A percentile compares a stretch with the other conserved stretches of the same genome.
These are phyloP conservation scores for Aquilaria agallochum DNA, from an alignment of 441 rosid species.

Conservation along the genomic window DNA sequence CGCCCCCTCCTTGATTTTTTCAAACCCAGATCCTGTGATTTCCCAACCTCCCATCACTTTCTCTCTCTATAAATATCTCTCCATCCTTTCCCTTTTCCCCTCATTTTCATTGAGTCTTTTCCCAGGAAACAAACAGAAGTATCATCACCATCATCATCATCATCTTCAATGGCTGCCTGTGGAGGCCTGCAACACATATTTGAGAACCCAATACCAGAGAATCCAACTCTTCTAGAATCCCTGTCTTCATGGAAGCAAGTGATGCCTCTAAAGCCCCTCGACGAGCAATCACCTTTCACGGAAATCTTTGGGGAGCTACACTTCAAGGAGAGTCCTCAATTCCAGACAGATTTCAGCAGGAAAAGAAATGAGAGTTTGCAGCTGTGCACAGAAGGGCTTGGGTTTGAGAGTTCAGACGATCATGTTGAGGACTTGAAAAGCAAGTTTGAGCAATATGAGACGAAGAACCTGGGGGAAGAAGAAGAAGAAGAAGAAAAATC, in stretches of 20 bases:
- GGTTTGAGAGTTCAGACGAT: constrained; percentile 77
- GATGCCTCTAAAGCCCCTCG: constrained; percentile 25
- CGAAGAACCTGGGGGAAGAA: constrained; percentile 21
- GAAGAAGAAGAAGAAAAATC: constrained; percentile 19
- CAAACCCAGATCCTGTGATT: constrained; percentile 30
- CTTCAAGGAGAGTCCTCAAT: constrained; percentile 44
- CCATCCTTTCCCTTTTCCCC: constrained; percentile 14
- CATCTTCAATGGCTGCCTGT: constrained; percentile 56
- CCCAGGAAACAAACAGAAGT: not conserved
- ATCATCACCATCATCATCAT: constrained; percentile 10
- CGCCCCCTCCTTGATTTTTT: constrained; percentile 30
- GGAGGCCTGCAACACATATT: constrained; percentile 69
- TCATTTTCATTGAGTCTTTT: not conserved
- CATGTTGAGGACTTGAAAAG: constrained; percentile 41
- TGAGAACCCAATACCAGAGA: constrained; percentile 51
- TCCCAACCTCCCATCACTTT: not conserved
- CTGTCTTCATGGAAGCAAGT: constrained; percentile 61
- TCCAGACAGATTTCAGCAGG: too few relatives aligned
- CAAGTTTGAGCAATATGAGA: constrained; percentile 3
- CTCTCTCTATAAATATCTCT: constrained; percentile 16
- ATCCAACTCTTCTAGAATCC: constrained; percentile 49
- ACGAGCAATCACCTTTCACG: constrained; percentile 47
- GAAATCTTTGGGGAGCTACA: constrained; percentile 81
- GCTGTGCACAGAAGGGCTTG: constrained; percentile 88
- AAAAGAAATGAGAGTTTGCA: constrained; percentile 43